Evolutionary conservation across 345 rosid species (phyloP).

Genomic region (Hibiscus syriacus): DNA sequence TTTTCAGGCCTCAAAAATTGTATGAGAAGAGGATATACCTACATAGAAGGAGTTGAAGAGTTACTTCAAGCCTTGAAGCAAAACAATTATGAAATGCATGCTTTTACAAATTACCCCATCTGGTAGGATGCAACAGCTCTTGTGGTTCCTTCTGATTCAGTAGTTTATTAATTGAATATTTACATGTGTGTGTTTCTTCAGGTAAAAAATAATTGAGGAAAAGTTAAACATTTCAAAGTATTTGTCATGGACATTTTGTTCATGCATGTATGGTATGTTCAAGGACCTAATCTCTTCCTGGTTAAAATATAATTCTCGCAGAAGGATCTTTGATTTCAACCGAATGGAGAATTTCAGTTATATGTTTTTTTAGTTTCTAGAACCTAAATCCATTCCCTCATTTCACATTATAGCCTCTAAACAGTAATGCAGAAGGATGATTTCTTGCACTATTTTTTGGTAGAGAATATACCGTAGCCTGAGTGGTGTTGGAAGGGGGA

Average conservation of each 20-base stretch:
- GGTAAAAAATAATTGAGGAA: conserved; percentile 77
- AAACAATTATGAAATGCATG: conserved; percentile 76
- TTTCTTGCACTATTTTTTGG: neutral
- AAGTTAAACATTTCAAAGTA: conserved; percentile 62
- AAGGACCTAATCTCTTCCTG: neutral
- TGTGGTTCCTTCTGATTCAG: neutral
- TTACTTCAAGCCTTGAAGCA: conserved; percentile 50
- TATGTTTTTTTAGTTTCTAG: neutral
- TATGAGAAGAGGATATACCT: conserved; percentile 62
- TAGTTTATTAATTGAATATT: conserved; percentile 4
- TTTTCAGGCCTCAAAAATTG: conserved; percentile 67
- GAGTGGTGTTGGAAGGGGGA: neutral
- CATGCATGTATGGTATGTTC: conserved; percentile 52
- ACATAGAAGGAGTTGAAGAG: conserved; percentile 65
- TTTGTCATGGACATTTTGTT: conserved; percentile 92
- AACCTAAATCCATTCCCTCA: neutral
- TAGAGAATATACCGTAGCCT: neutral
- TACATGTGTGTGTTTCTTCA: conserved; percentile 10
- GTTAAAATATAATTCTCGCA: neutral
- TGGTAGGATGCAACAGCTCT: conserved; percentile 35
- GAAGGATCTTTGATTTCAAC: neutral
- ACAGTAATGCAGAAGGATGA: neutral
- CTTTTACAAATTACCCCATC: conserved; percentile 83
- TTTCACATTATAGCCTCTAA: neutral
- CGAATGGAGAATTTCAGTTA: neutral